These are phyloP conservation scores for Sclerotinia minor DNA, from an alignment of 2,329 filamentous ascomycete species.

Conservation along the genomic window DNA sequence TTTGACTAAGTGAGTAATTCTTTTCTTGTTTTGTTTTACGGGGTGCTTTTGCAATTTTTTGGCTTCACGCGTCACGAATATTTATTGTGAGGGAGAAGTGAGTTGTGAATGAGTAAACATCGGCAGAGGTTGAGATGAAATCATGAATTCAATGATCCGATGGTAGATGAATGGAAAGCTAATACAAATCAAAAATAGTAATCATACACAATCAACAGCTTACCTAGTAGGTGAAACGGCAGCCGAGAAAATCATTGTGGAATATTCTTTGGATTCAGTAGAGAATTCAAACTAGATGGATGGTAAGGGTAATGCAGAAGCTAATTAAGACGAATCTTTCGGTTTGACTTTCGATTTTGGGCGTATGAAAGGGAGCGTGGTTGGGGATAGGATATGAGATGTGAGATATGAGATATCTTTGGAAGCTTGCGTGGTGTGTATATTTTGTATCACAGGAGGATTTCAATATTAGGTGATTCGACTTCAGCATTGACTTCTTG, in stretches of 20 bases:
- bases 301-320: too few species aligned
- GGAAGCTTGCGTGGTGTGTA: not conserved
- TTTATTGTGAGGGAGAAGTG: too few species aligned
- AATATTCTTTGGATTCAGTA: slow-evolving; percentile 42
- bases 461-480: not conserved
- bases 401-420: not conserved
- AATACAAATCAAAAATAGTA: slow-evolving; percentile 40
- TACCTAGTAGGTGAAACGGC: slow-evolving; percentile 55
- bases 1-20: slow-evolving; percentile 47
- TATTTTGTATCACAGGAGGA: too few species aligned
- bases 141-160: not conserved
- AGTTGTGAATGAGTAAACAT: not conserved
- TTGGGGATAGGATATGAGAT: too few species aligned
- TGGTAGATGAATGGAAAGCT: not conserved
- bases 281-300: not conserved
- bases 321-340: not conserved
- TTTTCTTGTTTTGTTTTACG: not conserved
- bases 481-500: not conserved
- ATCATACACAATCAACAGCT: slow-evolving; percentile 54
- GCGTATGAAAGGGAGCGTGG: not conserved
- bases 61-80: too few species aligned
- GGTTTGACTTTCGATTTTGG: not conserved
- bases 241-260: slow-evolving; percentile 51
- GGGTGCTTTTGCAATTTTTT: fast-evolving
- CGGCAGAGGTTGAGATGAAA: not conserved